Base-by-base conservation (phyloP, 768 basidiomycete species). In the Russula griseocarnosa region DNA sequence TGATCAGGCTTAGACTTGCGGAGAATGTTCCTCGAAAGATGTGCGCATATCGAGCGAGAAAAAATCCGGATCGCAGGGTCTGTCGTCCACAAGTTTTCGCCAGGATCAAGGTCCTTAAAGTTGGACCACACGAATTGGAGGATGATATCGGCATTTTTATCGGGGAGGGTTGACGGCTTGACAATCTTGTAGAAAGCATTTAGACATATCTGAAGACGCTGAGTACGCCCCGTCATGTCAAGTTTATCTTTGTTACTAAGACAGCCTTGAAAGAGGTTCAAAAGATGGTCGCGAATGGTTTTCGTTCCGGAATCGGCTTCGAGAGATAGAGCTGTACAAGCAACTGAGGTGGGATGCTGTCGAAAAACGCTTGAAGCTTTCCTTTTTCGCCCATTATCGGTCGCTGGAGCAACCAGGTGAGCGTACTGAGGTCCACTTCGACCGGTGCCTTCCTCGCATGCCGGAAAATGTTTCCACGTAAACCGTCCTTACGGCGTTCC, bases 351-450 rank as follows among this genome's bases (percentile, higher is more conserved):
- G 42, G 51, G 20, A 54, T 46, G 30, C n/a, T 44, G 8, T 14
- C 9, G 32, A 61, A 5, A 16, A 61, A 26, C 1, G 28, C 52
- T 54, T 54, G 42, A n/a, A 54, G 10, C 5, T 44, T 54, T n/a
- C 42, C 36, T 16, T 24, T 46, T 26, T 54, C 30, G 13, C 32
- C 52, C 52, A 53, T 53, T 11, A 34, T 9, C 8, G 38, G 54
- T 8, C 38, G 22, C 38, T 55, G 36, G 54, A 55, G 36, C 52
- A 61, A 6, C 52, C 52, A 53, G 36, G 42, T 47, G 30, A 54
- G 42, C 22, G 52, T 30, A 10, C 24, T 36, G 16, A 50, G 14
- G 22, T 61, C 42, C 13, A 32, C 30, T 24, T n/a, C 18, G 2
- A 4, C 10, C 5, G 52, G 52, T 5, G 60, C 52, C 3, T 24